These are phyloP conservation scores for Thraustochytrium sp. DNA, from an alignment of 352 stramenopile genomes.

Conservation along the genomic window DNA sequence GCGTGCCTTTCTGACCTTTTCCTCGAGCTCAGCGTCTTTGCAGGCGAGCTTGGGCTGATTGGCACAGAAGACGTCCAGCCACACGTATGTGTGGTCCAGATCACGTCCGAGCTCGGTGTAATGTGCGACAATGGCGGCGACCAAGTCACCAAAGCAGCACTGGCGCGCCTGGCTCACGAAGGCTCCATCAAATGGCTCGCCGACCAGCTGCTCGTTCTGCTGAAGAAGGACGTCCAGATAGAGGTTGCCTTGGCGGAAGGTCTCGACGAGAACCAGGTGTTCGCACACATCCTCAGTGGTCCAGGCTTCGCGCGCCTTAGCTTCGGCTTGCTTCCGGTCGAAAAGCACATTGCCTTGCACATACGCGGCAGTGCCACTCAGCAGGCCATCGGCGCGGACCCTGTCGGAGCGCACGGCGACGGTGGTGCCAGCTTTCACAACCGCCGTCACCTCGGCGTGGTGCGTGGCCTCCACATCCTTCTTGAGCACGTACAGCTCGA, in stretches of 20 bases:
- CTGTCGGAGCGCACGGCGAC: no score
- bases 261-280: neutral
- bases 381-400: no score
- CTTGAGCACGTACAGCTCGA: neutral
- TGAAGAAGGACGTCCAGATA: neutral
- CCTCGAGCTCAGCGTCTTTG: neutral
- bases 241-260: neutral
- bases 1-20: no score
- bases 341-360: no score
- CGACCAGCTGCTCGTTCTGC: neutral
- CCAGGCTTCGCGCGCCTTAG: neutral
- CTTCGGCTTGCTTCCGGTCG: no score
- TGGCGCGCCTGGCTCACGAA: conserved; percentile 28
- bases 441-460: no score
- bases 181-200: neutral
- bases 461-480: no score
- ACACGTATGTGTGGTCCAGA: neutral
- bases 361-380: no score
- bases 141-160: neutral
- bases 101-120: neutral
- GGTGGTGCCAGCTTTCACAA: no score
- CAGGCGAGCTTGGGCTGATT: neutral
- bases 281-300: neutral
- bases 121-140: neutral
- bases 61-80: conserved; percentile 26